Evolutionary conservation across 306 rosid genomes (phyloP).

Genomic region (Corylus americana): DNA sequence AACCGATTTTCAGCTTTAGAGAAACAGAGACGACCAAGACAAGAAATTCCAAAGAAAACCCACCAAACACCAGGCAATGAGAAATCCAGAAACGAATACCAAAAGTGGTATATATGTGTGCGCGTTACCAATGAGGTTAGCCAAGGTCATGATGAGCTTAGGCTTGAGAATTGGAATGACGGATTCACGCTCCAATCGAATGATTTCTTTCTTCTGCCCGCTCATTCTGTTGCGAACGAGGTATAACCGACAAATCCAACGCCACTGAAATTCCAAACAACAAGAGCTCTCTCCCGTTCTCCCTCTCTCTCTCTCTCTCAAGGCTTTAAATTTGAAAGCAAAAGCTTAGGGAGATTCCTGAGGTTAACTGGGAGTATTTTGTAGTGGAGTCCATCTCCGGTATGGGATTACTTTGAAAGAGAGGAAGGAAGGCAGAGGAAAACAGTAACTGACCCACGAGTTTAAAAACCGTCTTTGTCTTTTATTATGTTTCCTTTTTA

Average conservation of each 20-base stretch:
- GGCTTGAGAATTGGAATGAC: slow-evolving; percentile 90
- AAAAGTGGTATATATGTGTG: neutral
- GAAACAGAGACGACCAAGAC: neutral
- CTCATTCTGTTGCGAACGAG: slow-evolving; percentile 19
- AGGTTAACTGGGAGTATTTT: neutral
- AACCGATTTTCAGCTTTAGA: neutral
- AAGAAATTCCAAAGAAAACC: neutral
- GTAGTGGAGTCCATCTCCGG: neutral
- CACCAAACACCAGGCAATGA: neutral
- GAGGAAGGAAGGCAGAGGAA: neutral
- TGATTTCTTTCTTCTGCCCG: slow-evolving; percentile 48
- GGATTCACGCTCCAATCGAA: slow-evolving; percentile 87
- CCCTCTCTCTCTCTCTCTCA: neutral
- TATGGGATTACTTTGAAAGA: neutral
- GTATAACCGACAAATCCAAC: neutral
- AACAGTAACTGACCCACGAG: neutral
- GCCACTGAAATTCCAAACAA: neutral
- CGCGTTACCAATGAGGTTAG: slow-evolving; percentile 72
- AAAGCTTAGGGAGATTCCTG: neutral
- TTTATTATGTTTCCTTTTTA: no score
- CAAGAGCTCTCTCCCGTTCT: neutral
- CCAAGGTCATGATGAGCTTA: slow-evolving; percentile 71
- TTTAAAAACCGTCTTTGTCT: neutral
- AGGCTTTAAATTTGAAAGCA: neutral
- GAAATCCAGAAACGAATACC: neutral